Evolutionary conservation across 108 stramenopile species (phyloP), one percentile per base, ranked within the genome.

Genomic region (Schizochytrium sp.): DNA sequence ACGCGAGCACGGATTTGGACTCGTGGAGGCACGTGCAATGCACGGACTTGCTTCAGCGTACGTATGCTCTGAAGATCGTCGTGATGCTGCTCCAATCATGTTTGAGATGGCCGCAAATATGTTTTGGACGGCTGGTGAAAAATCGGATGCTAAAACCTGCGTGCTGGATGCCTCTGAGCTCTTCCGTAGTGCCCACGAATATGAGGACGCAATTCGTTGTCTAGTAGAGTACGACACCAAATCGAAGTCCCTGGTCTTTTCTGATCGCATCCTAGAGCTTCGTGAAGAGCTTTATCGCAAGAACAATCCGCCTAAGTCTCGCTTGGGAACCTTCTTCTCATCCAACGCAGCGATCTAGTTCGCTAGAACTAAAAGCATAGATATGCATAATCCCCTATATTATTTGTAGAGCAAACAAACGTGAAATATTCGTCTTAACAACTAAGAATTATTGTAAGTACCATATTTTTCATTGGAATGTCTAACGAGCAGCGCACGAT

Each of bases 11-110:
- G 53, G 53, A 5, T 50, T 83, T 53, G 50, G 50, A 10, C 76
- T 83, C 76, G 53, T 83, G 17, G 76, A 83, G 47, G 76, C 76
- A n/a, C 76, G 76, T 53, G 76, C 76, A 47, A 83, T 83, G 45
- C 76, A 83, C 2, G 76, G 76, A 38, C 28, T 83, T 8, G 76
- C 76, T 28, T 55, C 76, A 40, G 76, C 76, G 76, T 83, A 83
- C 47, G 47, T 55, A 0, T 49, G 47, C 15, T 83, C 76, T 5
- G 76, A 83, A n/a, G 76, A 83, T 53, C 76, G 76, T 28, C 76
- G 76, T n/a, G 76, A 83, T 1, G 76, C 76, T 10, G 76, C 76
- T 46, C 76, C 76, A 17, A 83, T 83, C 50, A 83, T 83, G 76
- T 83, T 83, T 1, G 76, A 83, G 53, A 83, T 83, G 76, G 76